Evolutionary conservation across 345 rosid genomes (phyloP).

Genomic region (Aethionema arabicum): DNA sequence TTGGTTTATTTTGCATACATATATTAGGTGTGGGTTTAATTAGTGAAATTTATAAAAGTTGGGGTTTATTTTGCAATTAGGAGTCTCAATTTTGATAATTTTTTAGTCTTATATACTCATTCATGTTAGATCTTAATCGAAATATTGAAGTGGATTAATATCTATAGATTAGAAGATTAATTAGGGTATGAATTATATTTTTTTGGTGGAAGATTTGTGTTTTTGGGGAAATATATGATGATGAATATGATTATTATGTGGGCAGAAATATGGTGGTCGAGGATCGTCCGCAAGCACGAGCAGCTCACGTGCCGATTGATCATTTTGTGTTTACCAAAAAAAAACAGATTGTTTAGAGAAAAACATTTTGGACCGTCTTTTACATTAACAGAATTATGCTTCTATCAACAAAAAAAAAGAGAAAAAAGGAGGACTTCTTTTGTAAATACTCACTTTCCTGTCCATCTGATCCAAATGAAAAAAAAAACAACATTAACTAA

Average conservation of each 20-base stretch:
- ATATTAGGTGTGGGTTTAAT: not conserved
- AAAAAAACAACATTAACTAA: no score
- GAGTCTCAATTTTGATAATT: not conserved
- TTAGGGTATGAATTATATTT: not conserved
- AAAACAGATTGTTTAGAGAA: conserved; percentile 22
- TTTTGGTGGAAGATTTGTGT: not conserved
- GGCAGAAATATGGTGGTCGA: conserved; percentile 59
- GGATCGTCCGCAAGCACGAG: conserved; percentile 48
- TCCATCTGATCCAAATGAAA: no score
- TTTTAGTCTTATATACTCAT: not conserved
- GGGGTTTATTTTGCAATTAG: not conserved
- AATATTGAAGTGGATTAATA: not conserved
- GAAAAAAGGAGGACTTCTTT: conserved; percentile 1
- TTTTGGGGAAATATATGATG: not conserved
- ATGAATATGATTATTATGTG: conserved; percentile 4
- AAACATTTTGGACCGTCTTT: conserved; percentile 7
- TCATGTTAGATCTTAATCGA: not conserved
- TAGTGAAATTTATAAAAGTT: not conserved
- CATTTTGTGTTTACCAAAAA: conserved; percentile 20
- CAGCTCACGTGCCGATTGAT: conserved; percentile 48
- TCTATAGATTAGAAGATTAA: conserved; percentile 1
- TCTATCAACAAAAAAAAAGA: not conserved
- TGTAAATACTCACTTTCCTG: not conserved
- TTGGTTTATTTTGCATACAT: not conserved
- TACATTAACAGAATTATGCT: conserved; percentile 29